Percentiles rank a stretch among this genome's conserved stretches.
phyloP scores from a whole-genome alignment of 2,329 filamentous ascomycete species.

The Thyridium curvatum region DNA sequence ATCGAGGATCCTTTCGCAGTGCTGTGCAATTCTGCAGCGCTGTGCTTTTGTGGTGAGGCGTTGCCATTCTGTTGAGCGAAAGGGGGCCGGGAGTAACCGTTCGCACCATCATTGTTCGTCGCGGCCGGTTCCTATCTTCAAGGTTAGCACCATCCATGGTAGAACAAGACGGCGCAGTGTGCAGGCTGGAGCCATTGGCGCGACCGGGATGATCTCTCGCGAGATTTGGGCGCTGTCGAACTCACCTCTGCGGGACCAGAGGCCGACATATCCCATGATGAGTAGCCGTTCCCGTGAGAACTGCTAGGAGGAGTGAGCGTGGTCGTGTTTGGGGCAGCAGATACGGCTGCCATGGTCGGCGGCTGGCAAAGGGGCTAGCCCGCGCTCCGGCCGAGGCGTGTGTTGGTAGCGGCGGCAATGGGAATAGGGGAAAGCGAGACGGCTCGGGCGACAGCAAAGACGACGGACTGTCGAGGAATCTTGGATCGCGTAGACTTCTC shows the following conservation, averaged over 20 bases:
- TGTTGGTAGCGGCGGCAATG: too few species aligned
- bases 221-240: too few species aligned
- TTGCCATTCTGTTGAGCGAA: slow-evolving; percentile 8
- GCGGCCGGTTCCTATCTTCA: not conserved
- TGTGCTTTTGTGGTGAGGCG: slow-evolving; percentile 4
- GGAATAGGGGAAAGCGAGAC: too few species aligned
- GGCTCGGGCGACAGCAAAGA: too few species aligned
- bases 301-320: slow-evolving; percentile 43
- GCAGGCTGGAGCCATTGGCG: too few species aligned
- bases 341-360: slow-evolving; percentile 44
- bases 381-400: too few species aligned
- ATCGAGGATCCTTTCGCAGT: slow-evolving; percentile 4
- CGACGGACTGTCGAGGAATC: too few species aligned
- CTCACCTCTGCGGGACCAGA: slow-evolving; percentile 10
- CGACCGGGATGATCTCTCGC: too few species aligned
- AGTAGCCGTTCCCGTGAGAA: slow-evolving; percentile 38
- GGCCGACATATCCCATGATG: slow-evolving; percentile 12
- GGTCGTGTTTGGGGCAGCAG: slow-evolving; percentile 39
- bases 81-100: slow-evolving; percentile 9
- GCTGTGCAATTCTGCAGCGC: not conserved
- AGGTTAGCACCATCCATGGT: too few species aligned
- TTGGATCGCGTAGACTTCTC: too few species aligned
- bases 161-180: too few species aligned
- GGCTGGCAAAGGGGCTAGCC: slow-evolving; percentile 2
- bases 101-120: slow-evolving; percentile 5